Base-by-base conservation (phyloP, 164 flowering plant species). In the Magnolia officinalis region DNA sequence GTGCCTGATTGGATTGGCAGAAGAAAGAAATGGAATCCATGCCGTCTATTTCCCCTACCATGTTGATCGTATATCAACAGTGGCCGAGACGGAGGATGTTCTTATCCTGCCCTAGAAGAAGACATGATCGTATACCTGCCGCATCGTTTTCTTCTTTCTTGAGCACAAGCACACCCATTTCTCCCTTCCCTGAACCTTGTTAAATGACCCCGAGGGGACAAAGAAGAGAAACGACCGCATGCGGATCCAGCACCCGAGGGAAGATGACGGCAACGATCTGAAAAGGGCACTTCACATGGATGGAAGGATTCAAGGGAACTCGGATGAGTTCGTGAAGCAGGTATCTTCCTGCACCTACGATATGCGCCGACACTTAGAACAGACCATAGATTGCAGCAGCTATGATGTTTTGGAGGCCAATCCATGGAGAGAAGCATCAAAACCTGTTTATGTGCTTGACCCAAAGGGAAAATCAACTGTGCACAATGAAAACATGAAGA, bases 321-420 rank as follows among this genome's bases (percentile, higher is more conserved):
- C 97, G 11, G 87, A 86, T 20, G 96, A 90, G 89, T 96, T 96
- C 76, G 92, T 96, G 26, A 89, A 86, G 88, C 85, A 84, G 76
- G 96, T 94, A 9, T 94, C 99, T n/a, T 96, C 99, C 0, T 95
- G 97, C 26, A 97, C 98, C 65, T 96, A 96, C 63, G 94, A 87
- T 72, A 89, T 94, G 92, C 95, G 99, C 6, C 82, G 97, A 11
- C 85, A 90, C 75, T 93, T 96, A 23, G 89, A 93, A 8, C 96
- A 92, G 82, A 82, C 88, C 13, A 87, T 94, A 63, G 96, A 92
- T 72, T 82, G 79, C 83, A 89, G 92, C 85, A 96, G 99, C 88
- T 94, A 23, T 0, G 24, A 23, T 23, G 99, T 96, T 11, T 74
- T 94, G 86, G 99, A 96, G 75, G 87, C 90, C 72, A 94, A 96